phyloP scores from a whole-genome alignment of 768 basidiomycete species.

The Pisolithus albus region DNA sequence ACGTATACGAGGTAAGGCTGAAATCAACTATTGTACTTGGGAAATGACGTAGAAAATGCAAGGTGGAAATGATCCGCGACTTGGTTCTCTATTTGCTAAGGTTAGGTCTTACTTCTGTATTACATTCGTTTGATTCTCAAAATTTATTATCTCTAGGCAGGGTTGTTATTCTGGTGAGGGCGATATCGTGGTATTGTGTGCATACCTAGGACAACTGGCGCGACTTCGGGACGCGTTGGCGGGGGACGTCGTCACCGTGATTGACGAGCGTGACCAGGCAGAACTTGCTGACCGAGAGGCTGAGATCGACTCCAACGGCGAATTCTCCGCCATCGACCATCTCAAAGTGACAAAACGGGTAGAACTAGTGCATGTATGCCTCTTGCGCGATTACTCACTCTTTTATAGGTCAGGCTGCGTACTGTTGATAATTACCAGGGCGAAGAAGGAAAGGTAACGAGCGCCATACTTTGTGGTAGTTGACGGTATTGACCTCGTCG shows the following conservation, averaged over 20 bases:
- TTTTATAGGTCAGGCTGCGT: constrained; percentile 52
- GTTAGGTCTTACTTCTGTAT: constrained; percentile 10
- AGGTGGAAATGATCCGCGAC: constrained; percentile 45
- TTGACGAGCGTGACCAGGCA: constrained; percentile 64
- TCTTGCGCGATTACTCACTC: neutral
- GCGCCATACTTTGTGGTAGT: neutral
- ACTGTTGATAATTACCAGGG: constrained; percentile 80
- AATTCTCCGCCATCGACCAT: constrained; percentile 33
- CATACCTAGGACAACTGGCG: constrained; percentile 46
- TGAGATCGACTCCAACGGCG: constrained; percentile 28
- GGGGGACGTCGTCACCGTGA: constrained; percentile 49
- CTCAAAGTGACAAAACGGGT: constrained; percentile 51
- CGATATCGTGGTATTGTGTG: constrained; percentile 49
- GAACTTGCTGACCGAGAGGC: constrained; percentile 49
- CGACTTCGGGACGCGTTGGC: constrained; percentile 37
- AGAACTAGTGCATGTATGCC: constrained; percentile 11
- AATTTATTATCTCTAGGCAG: constrained; percentile 27
- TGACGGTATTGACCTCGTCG: neutral
- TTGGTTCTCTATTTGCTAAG: constrained; percentile 46
- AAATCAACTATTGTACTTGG: neutral
- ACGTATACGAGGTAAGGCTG: constrained; percentile 65
- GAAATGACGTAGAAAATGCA: neutral
- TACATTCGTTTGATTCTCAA: neutral
- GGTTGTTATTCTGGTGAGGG: constrained; percentile 41
- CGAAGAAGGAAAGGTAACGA: constrained; percentile 51